Evolutionary conservation across 2,329 filamentous ascomycete genomes (phyloP).

Genomic region (Malbranchea cinnamomea): DNA sequence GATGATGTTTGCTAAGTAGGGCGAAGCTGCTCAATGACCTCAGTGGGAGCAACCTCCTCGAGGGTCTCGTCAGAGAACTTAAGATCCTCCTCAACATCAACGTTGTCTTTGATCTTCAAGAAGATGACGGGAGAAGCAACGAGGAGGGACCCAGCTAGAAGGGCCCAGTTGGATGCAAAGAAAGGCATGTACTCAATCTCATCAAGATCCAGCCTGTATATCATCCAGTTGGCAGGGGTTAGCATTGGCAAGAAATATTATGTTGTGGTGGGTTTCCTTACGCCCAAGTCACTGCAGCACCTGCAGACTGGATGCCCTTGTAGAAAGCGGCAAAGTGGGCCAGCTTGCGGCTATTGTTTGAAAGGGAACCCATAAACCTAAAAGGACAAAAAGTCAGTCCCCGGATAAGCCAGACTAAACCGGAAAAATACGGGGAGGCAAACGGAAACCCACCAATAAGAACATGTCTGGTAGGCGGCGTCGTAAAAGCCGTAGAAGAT

Average conservation of each 20-base stretch:
- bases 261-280: constrained; percentile 13
- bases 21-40: constrained; percentile 5
- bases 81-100: constrained; percentile 66
- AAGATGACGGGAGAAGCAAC: constrained; percentile 68
- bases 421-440: background rate
- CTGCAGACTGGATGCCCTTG: constrained; percentile 81
- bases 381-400: background rate
- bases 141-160: constrained; percentile 58
- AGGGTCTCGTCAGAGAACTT: constrained; percentile 72
- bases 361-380: constrained; percentile 82
- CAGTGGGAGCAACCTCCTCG: constrained; percentile 42
- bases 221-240: constrained; percentile 52
- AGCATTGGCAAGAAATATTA: constrained; percentile 7
- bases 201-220: no score
- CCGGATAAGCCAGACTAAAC: no score
- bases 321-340: constrained; percentile 88
- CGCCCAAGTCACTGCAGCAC: constrained; percentile 46
- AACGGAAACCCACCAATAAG: constrained; percentile 55
- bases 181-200: constrained; percentile 50
- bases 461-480: constrained; percentile 74
- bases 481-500: constrained; percentile 86
- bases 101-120: constrained; percentile 65
- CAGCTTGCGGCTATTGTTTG: constrained; percentile 81
- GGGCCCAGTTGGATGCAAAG: constrained; percentile 62
- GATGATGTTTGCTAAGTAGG: background rate